Evolutionary conservation across 2,329 filamentous ascomycete genomes (phyloP).

Genomic region (Exophiala oligosperma): DNA sequence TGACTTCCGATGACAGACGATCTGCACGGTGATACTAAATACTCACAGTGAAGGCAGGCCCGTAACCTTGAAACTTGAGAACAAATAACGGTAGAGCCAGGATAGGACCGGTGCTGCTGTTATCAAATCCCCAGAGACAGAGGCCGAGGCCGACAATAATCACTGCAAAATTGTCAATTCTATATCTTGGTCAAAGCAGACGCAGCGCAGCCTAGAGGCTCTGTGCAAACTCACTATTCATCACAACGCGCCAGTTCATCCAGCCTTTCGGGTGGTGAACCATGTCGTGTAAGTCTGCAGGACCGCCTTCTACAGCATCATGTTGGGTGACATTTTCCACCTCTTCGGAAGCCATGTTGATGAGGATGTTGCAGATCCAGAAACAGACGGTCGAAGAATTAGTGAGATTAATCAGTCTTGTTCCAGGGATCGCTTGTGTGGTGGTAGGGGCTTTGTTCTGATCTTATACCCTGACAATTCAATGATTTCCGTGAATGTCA

Average conservation of each 20-base stretch:
- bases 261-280: constrained; percentile 10
- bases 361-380: too few relatives aligned
- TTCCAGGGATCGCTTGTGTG: too few relatives aligned
- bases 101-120: neutral
- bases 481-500: too few relatives aligned
- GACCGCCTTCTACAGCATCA: neutral
- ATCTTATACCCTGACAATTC: too few relatives aligned
- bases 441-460: too few relatives aligned
- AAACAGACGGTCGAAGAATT: too few relatives aligned
- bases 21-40: neutral
- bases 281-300: neutral
- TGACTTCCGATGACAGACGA: neutral
- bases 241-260: constrained; percentile 8
- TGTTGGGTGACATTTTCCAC: too few relatives aligned
- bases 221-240: constrained; percentile 2
- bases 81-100: constrained; percentile 1
- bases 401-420: too few relatives aligned
- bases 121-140: constrained; percentile 3
- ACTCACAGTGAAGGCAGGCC: neutral
- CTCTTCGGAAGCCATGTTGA: too few relatives aligned
- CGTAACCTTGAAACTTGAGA: neutral
- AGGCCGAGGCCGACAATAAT: constrained; percentile 8
- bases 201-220: neutral
- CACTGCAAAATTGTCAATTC: neutral
- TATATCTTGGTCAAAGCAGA: neutral